Base-by-base conservation (phyloP, 805 yeast species). In the Teunomyces funiuensis region DNA sequence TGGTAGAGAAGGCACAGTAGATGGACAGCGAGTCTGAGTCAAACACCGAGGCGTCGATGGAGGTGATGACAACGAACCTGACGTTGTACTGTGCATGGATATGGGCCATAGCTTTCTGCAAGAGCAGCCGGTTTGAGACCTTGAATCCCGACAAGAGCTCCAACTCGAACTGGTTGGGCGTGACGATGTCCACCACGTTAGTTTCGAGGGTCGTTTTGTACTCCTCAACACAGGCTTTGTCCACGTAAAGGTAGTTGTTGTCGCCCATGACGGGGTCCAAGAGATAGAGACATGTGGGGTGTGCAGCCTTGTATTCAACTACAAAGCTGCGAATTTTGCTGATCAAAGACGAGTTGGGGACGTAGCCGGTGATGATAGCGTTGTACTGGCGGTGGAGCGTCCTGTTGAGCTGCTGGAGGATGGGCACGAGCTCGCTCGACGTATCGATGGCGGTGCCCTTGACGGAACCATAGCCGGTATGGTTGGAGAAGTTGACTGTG, bases 151-250 rank as follows among this genome's bases (percentile, higher is more conserved):
- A 71, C 31, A 91, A 61, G 20, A 88, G 58, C 61, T 89, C 97
- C 13, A 85, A 73, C 58, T 90, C 98, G 60, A 85, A 91, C 58
- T 87, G 95, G 60, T 90, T 90, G 2, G 98, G 98, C 0, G 97
- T 90, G 11, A 87, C 78, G 6, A 88, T 66, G 50, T 85, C 88
- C 6, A 89, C 85, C 47, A 53, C 5, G 73, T 79, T 29, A 51
- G 83, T 82, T 4, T 74, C 75, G 0, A 95, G 83, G 5, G 85
- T 74, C 17, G 47, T 29, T 27, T 49, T 49, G 41, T 68, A 69
- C 20, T 55, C 59, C 2, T 46, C 40, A 23, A 78, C 74, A 39
- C 77, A 63, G 6, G 60, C 63, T 45, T 67, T 58, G 40, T 77
- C 76, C 3, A 85, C 93, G 50, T 85, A 85, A 16, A 85, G 49